A percentile compares a stretch with the other conserved stretches of the same genome.
These are phyloP conservation scores for Populus simonii DNA, from an alignment of 345 rosid species.

Conservation along the genomic window DNA sequence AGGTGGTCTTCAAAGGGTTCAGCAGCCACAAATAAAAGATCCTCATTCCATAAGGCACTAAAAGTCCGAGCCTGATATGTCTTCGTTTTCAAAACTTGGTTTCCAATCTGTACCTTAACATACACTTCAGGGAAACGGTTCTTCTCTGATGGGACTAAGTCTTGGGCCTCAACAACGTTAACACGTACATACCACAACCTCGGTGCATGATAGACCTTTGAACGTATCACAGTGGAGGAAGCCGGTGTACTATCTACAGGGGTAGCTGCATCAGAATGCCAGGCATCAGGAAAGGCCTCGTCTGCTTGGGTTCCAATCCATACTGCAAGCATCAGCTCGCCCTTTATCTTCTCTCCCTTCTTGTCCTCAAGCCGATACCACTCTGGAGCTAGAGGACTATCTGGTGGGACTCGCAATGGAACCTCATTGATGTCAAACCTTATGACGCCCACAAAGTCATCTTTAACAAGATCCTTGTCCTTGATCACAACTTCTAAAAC, in stretches of 20 bases:
- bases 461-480: slow-evolving; percentile 30
- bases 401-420: slow-evolving; percentile 34
- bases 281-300: slow-evolving; percentile 34
- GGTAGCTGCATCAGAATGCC: slow-evolving; percentile 37
- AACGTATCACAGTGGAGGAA: slow-evolving; percentile 24
- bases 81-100: slow-evolving; percentile 31
- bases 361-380: slow-evolving; percentile 34
- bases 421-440: slow-evolving; percentile 30
- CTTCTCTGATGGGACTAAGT: slow-evolving; percentile 29
- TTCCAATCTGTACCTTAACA: slow-evolving; percentile 31
- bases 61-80: slow-evolving; percentile 29
- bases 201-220: slow-evolving; percentile 37
- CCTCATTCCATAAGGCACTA: slow-evolving; percentile 34
- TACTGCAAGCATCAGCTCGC: slow-evolving; percentile 38
- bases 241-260: slow-evolving; percentile 20
- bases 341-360: slow-evolving; percentile 31
- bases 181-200: slow-evolving; percentile 36
- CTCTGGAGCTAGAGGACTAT: slow-evolving; percentile 38
- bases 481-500: slow-evolving; percentile 28
- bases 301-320: slow-evolving; percentile 42
- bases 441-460: slow-evolving; percentile 26
- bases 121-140: slow-evolving; percentile 32
- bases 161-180: slow-evolving; percentile 33
- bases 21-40: slow-evolving; percentile 36
- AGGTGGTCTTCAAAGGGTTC: slow-evolving; percentile 35